Conservation (phyloP, 768 basidiomycete genomes). For the Lactarius vividus region DNA sequence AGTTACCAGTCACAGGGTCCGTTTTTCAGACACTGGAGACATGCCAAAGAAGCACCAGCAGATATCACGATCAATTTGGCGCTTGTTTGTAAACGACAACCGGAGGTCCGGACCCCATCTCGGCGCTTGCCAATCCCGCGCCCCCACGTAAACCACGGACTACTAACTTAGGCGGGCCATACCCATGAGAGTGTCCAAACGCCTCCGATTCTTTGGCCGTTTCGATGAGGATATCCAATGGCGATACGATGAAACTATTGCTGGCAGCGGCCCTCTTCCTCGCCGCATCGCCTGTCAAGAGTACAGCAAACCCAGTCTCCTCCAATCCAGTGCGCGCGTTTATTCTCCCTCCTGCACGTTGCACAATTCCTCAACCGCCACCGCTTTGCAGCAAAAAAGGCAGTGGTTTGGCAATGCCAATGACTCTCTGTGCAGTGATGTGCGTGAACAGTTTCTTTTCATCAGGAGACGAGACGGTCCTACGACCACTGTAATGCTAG, state of each 20-base stretch:
- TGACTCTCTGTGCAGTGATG: slow-evolving; percentile 12
- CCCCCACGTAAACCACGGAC: not conserved
- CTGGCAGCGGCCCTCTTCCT: not conserved
- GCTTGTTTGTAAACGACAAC: too few species aligned
- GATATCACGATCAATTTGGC: too few species aligned
- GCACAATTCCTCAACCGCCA: not conserved
- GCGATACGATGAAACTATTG: not conserved
- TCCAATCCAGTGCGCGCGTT: not conserved
- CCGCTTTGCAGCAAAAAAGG: not conserved
- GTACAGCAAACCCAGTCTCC: not conserved
- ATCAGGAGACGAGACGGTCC: not conserved
- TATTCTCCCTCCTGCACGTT: not conserved
- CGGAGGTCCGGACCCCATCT: not conserved
- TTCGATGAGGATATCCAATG: not conserved
- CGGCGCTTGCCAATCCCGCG: too few species aligned
- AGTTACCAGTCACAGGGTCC: too few species aligned
- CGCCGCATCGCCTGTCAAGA: not conserved
- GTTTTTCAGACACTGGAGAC: too few species aligned
- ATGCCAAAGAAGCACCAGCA: too few species aligned
- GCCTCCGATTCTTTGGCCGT: not conserved
- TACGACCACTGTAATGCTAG: not conserved
- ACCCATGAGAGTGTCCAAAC: not conserved
- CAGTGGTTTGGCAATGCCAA: slow-evolving; percentile 4
- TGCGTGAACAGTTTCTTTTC: slow-evolving; percentile 1
- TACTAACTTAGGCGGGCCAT: not conserved